phyloP scores from a whole-genome alignment of 257 asterid species.

The Thymus quinquecostatus region DNA sequence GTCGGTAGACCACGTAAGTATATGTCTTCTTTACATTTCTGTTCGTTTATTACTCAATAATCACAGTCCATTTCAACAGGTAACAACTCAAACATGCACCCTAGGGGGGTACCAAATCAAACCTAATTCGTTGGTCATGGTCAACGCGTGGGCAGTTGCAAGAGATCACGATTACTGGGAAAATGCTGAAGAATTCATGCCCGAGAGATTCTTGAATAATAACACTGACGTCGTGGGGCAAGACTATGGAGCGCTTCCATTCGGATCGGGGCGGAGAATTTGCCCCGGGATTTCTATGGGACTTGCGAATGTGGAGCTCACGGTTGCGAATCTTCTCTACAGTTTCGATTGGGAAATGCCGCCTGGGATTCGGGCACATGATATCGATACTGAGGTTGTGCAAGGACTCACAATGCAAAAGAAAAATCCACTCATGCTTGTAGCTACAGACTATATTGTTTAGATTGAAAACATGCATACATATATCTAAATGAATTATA shows the following conservation, averaged over 20 bases:
- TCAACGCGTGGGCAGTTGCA: not conserved
- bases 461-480: not conserved
- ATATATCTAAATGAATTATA: not conserved
- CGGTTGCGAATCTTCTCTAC: constrained; percentile 23
- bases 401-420: constrained; percentile 27
- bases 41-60: too few species aligned
- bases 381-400: constrained; percentile 20
- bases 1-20: too few species aligned
- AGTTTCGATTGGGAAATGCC: constrained; percentile 28
- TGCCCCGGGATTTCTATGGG: constrained; percentile 28
- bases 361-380: not conserved
- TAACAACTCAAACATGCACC: constrained; percentile 8
- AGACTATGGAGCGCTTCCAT: constrained; percentile 17
- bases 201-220: constrained; percentile 20
- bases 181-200: not conserved
- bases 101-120: constrained; percentile 27
- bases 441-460: not conserved
- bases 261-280: constrained; percentile 28
- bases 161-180: not conserved
- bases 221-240: constrained; percentile 1
- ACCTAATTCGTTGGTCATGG: constrained; percentile 21
- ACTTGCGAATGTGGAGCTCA: constrained; percentile 28
- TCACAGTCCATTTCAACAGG: too few species aligned
- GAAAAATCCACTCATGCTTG: constrained; percentile 5
- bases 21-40: too few species aligned